Evolutionary conservation across 108 stramenopile genomes (phyloP).

Genomic region (Cyclotella cryptica): DNA sequence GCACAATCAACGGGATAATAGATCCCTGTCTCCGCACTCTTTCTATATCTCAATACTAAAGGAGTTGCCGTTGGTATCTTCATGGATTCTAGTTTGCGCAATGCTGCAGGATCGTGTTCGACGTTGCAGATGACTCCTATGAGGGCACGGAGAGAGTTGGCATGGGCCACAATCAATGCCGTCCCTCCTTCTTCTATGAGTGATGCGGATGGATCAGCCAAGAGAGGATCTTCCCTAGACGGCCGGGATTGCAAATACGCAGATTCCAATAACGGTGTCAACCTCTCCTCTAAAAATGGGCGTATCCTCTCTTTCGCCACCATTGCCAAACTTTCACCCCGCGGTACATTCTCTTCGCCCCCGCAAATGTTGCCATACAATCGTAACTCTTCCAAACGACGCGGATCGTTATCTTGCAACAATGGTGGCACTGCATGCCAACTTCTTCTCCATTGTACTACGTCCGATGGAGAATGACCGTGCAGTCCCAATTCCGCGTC

Average conservation of each 20-base stretch:
- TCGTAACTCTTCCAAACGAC: conserved; percentile 51
- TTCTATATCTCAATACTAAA: conserved; percentile 52
- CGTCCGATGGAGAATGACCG: conserved; percentile 55
- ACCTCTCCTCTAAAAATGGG: conserved; percentile 57
- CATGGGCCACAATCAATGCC: conserved; percentile 68
- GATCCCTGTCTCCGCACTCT: background rate
- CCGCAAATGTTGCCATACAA: conserved; percentile 51
- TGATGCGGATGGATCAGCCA: background rate
- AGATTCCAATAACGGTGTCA: conserved; percentile 51
- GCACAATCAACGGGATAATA: conserved; percentile 29
- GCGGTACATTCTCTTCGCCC: conserved; percentile 54
- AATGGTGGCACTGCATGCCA: conserved; percentile 65
- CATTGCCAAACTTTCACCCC: conserved; percentile 61
- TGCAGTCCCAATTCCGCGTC: conserved; percentile 60
- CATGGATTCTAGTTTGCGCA: conserved; percentile 56
- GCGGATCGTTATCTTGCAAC: conserved; percentile 54
- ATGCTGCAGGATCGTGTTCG: conserved; percentile 52
- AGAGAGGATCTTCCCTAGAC: background rate
- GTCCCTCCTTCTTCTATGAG: conserved; percentile 38
- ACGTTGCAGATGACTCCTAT: conserved; percentile 66
- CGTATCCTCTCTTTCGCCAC: conserved; percentile 58
- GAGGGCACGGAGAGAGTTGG: conserved; percentile 65
- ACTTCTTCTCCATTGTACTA: conserved; percentile 57
- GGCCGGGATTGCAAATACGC: conserved; percentile 14
- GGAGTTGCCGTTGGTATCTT: conserved; percentile 64